A percentile compares a stretch with the other conserved stretches of the same genome.
Conservation (phyloP, 208 protist species). For the Porcisia hertigi region DNA sequence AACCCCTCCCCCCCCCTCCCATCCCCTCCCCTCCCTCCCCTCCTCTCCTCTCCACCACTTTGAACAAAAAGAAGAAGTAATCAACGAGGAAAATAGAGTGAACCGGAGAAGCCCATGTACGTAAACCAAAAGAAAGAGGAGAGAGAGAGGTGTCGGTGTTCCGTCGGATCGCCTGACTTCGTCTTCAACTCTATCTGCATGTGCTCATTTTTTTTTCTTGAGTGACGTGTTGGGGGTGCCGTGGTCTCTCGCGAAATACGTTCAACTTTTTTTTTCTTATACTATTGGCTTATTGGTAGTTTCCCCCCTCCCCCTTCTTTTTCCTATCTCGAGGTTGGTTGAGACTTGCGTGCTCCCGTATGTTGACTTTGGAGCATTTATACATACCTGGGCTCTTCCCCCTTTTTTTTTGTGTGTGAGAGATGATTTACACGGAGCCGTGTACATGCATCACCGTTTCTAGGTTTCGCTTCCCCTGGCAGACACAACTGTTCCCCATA, state of each 20-base stretch:
- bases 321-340: neutral
- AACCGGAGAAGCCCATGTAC: neutral
- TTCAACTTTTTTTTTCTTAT: neutral
- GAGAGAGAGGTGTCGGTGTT: neutral
- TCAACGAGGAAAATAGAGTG: neutral
- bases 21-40: neutral
- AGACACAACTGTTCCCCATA: no score
- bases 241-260: neutral
- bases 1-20: neutral
- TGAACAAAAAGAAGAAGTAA: neutral
- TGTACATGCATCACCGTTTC: neutral
- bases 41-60: no score
- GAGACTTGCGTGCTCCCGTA: neutral
- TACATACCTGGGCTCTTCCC: neutral
- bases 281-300: neutral
- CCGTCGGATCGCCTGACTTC: neutral
- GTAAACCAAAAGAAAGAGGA: neutral
- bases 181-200: neutral
- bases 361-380: neutral
- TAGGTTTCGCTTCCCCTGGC: neutral
- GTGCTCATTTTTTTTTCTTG: neutral
- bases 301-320: neutral
- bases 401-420: no score
- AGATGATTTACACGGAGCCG: no score
- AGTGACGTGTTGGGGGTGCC: conserved; percentile 1